Evolutionary conservation across 352 stramenopile species (phyloP), one percentile per base, ranked within the genome.

Genomic region (Aphanomyces euteiches): DNA sequence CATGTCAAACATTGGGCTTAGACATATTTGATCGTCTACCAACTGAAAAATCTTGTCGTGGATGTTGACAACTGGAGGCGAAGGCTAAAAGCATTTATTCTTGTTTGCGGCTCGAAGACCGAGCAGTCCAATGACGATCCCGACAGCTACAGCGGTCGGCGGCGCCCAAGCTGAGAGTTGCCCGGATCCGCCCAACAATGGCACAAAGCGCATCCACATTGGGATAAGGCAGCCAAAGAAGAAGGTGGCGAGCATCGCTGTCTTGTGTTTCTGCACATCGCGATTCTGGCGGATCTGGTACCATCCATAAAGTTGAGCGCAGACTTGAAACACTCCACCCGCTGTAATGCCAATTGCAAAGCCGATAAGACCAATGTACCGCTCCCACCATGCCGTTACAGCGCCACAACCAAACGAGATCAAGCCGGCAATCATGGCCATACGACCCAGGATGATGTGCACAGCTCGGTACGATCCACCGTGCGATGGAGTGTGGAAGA

Each of bases 171-270:
- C 5, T 7, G 13, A 12, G 10, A 40, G 19, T 12, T 61, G 5
- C 15, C 43, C 12, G 17, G 17, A 37, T 19, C 54, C 54, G 5
- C 10, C n/a, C 19, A 67, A 21, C 21, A 67, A 13, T 6, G 6
- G 8, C 4, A 50, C 39, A 41, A 67, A 56, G 13, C 59, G 41
- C 41, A 67, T 19, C 59, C 59, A 67, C 10, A 67, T 15, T 4
- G 59, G 59, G 43, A 67, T 67, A 34, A 53, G 41, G 59, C 59
- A 67, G 39, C 59, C 43, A 45, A 57, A 56, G 36, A 56, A 67
- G 41, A 67, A 67, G 7, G 43, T 37, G 5, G 6, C 6, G 12
- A 40, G 43, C 59, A 56, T 67, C 7, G 37, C 39, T 12, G 8
- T 3, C 37, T 67, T 48, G 43, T 67, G 41, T 41, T 48, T 53